phyloP scores from a whole-genome alignment of 495 filamentous ascomycete genomes.

The Podospora pseudopauciseta region DNA sequence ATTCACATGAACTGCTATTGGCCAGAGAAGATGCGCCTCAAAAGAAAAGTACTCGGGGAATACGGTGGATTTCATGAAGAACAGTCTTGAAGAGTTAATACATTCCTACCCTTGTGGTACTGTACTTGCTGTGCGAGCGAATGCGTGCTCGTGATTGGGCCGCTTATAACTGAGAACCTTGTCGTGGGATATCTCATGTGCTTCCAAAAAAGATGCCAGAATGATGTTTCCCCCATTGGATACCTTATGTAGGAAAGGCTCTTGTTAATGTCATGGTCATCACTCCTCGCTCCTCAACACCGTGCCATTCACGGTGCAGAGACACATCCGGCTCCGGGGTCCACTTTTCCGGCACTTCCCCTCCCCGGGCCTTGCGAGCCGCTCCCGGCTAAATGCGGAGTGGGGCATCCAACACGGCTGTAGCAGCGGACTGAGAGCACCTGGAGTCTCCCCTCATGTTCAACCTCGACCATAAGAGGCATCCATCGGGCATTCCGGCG shows the following conservation, averaged over 20 bases:
- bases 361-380: neutral
- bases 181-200: too few relatives aligned
- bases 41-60: too few relatives aligned
- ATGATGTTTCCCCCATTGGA: too few relatives aligned
- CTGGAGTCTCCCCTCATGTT: neutral
- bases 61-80: too few relatives aligned
- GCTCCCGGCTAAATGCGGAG: slow-evolving; percentile 31
- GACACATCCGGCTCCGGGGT: neutral
- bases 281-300: neutral
- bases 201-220: too few relatives aligned
- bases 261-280: too few relatives aligned
- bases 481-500: neutral
- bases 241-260: too few relatives aligned
- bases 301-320: neutral
- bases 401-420: slow-evolving; percentile 12
- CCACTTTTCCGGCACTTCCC: neutral
- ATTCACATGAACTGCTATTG: neutral
- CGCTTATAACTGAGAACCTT: neutral
- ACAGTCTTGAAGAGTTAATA: too few relatives aligned
- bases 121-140: neutral
- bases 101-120: too few relatives aligned
- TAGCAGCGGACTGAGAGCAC: neutral
- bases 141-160: neutral
- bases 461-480: slow-evolving; percentile 1
- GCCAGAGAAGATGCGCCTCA: too few relatives aligned